A percentile compares a stretch with the other conserved stretches of the same genome.
Conservation (phyloP, 768 basidiomycete species). For the Leucocoprinus birnbaumii region DNA sequence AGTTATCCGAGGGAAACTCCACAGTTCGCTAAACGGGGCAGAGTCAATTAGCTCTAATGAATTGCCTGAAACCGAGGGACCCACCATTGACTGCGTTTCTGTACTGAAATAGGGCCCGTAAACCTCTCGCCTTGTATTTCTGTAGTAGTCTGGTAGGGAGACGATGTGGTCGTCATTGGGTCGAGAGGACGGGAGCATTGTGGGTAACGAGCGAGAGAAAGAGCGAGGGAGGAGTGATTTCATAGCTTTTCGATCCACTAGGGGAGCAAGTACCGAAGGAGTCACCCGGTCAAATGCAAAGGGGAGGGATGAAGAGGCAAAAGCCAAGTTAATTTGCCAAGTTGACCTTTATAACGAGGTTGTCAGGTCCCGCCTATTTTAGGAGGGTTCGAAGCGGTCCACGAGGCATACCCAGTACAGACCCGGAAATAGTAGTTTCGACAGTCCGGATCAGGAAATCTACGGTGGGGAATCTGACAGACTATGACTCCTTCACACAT, state of each 20-base stretch:
- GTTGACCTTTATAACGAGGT: background rate
- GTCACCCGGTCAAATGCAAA: too few relatives aligned
- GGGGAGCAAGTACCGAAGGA: too few relatives aligned
- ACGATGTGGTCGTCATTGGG: background rate
- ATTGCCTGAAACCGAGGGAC: background rate
- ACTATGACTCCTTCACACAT: constrained; percentile 5
- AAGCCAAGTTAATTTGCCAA: background rate
- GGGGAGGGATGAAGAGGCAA: background rate
- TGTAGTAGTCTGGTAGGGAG: constrained; percentile 10
- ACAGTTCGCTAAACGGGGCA: constrained; percentile 10
- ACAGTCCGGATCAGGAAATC: constrained; percentile 11
- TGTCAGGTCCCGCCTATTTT: constrained; percentile 8
- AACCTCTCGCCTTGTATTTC: constrained; percentile 5
- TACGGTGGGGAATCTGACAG: constrained; percentile 7
- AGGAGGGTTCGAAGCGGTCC: constrained; percentile 8
- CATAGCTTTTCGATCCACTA: too few relatives aligned
- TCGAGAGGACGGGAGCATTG: constrained; percentile 1
- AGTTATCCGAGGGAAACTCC: background rate
- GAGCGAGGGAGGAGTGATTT: background rate
- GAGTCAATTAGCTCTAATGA: background rate
- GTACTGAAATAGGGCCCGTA: constrained; percentile 6
- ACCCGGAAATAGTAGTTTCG: constrained; percentile 3
- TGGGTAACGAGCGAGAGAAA: constrained; percentile 4
- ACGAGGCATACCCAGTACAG: constrained; percentile 11
- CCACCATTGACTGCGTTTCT: background rate